Conservation (phyloP, 148 eudicot genomes). For the Vaccinium macrocarpon region DNA sequence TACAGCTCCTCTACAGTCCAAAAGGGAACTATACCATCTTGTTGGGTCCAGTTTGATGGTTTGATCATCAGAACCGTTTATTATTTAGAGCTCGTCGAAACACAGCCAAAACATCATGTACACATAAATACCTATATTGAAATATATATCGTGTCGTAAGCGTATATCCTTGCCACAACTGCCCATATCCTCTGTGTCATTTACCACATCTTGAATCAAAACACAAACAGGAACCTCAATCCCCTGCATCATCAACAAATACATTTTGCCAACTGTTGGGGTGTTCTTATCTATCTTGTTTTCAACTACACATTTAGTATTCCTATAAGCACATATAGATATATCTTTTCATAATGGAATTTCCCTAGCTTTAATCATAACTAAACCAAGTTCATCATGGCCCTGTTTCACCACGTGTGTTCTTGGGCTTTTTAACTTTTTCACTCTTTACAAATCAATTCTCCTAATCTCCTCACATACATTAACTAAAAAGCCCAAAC, state of each 20-base stretch:
- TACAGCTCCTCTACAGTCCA: neutral
- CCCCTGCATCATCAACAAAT: constrained; percentile 49
- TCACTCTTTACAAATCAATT: too few relatives aligned
- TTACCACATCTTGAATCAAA: constrained; percentile 92
- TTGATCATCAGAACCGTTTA: neutral
- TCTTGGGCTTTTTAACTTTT: too few relatives aligned
- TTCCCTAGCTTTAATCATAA: too few relatives aligned
- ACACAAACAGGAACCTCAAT: constrained; percentile 71
- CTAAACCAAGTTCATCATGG: too few relatives aligned
- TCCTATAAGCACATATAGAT: neutral
- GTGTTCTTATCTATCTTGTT: neutral
- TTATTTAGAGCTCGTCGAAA: neutral
- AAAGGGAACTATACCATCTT: too few relatives aligned
- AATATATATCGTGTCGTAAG: constrained; percentile 79
- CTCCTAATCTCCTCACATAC: too few relatives aligned
- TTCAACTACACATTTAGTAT: neutral
- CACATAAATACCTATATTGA: constrained; percentile 83
- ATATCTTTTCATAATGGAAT: too few relatives aligned
- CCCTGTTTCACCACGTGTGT: too few relatives aligned
- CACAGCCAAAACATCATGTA: too few relatives aligned
- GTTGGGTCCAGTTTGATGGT: neutral
- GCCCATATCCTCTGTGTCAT: constrained; percentile 93
- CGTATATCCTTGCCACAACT: constrained; percentile 60
- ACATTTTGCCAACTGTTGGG: neutral
- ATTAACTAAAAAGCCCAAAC: too few relatives aligned